Conservation (phyloP, 345 rosid species). For the Schrenkiella parvula region DNA sequence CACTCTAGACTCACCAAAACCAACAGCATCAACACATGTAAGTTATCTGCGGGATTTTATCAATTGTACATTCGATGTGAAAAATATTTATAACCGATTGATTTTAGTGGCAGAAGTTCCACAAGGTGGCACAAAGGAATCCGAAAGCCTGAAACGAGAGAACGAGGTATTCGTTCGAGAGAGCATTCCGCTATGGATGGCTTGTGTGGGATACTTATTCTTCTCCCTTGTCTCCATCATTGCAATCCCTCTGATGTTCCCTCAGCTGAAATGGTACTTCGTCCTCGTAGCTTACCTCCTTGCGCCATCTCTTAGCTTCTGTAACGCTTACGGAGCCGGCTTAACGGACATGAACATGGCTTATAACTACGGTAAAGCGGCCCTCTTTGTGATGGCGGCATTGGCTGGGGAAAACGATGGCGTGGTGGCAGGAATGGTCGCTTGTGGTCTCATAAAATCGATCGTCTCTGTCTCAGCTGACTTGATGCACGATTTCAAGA, state of each 20-base stretch:
- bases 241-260: slow-evolving; percentile 76
- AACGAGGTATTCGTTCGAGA: slow-evolving; percentile 73
- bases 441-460: slow-evolving; percentile 86
- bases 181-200: slow-evolving; percentile 74
- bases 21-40: slow-evolving; percentile 41
- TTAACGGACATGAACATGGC: slow-evolving; percentile 98
- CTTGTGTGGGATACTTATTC: slow-evolving; percentile 56
- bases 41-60: neutral
- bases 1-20: slow-evolving; percentile 36
- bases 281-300: slow-evolving; percentile 79
- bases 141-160: slow-evolving; percentile 28
- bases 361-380: slow-evolving; percentile 87
- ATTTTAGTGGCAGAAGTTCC: slow-evolving; percentile 6
- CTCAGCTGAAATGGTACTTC: slow-evolving; percentile 84
- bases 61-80: neutral
- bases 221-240: slow-evolving; percentile 73
- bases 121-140: slow-evolving; percentile 19
- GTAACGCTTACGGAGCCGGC: slow-evolving; percentile 97
- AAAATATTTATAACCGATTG: neutral
- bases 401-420: slow-evolving; percentile 59
- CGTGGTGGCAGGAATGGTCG: slow-evolving; percentile 83
- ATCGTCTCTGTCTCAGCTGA: slow-evolving; percentile 83
- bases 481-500: slow-evolving; percentile 94
- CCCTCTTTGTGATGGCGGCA: slow-evolving; percentile 80
- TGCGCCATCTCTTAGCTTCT: slow-evolving; percentile 87